These are phyloP conservation scores for Trypanosoma lewisi DNA, from an alignment of 208 protist genomes.

Conservation along the genomic window DNA sequence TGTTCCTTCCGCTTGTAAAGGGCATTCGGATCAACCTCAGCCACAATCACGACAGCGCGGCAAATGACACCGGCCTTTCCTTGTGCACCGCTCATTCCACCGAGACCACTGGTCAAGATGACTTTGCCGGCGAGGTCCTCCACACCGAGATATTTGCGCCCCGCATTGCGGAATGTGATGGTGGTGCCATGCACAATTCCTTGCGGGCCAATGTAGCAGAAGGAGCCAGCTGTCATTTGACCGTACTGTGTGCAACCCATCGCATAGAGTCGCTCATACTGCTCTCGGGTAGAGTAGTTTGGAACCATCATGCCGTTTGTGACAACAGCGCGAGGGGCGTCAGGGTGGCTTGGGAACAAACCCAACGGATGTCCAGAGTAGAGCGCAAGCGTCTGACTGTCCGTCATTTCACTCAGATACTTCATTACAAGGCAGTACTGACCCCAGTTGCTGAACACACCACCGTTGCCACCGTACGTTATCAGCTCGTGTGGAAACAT, in stretches of 20 bases:
- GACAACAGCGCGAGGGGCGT: conserved; percentile 72
- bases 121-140: conserved; percentile 39
- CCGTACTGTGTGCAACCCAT: conserved; percentile 68
- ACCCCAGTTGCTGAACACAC: conserved; percentile 82
- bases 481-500: conserved; percentile 91
- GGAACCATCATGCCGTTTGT: conserved; percentile 93
- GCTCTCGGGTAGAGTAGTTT: conserved; percentile 75
- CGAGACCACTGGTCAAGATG: conserved; percentile 80
- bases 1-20: conserved; percentile 76
- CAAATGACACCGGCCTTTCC: conserved; percentile 81
- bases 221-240: conserved; percentile 90
- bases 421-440: conserved; percentile 85
- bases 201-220: conserved; percentile 77
- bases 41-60: conserved; percentile 71
- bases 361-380: conserved; percentile 82
- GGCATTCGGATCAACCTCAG: conserved; percentile 65
- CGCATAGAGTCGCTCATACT: conserved; percentile 54
- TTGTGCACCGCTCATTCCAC: conserved; percentile 87
- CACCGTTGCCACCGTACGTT: conserved; percentile 89
- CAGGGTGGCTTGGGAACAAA: conserved; percentile 65
- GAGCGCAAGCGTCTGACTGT: conserved; percentile 84
- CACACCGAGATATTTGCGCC: conserved; percentile 72
- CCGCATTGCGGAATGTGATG: conserved; percentile 86
- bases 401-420: conserved; percentile 78
- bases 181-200: conserved; percentile 92